Percentiles rank a stretch among this genome's conserved stretches.
Evolutionary conservation across 345 rosid species (phyloP).

Genomic region (Nephelium lappaceum): DNA sequence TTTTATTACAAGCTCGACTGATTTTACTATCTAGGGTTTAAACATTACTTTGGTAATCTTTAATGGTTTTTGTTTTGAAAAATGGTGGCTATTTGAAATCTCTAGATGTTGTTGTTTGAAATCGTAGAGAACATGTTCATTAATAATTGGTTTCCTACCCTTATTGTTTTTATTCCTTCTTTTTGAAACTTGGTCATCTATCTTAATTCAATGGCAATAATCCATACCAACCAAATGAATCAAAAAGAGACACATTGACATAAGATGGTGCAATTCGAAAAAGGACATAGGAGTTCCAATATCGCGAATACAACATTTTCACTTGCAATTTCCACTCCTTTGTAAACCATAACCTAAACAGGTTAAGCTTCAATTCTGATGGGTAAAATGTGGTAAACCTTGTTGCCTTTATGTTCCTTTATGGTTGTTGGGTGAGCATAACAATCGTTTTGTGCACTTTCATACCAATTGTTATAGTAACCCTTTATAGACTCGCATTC

Average conservation of each 20-base stretch:
- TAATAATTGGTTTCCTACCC: background rate
- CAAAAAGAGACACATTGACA: constrained; percentile 40
- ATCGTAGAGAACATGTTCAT: background rate
- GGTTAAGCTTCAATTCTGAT: constrained; percentile 64
- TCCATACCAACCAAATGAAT: constrained; percentile 27
- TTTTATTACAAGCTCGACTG: too few relatives aligned
- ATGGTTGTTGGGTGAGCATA: constrained; percentile 81
- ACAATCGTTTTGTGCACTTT: constrained; percentile 50
- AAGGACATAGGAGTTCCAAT: constrained; percentile 83
- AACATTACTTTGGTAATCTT: background rate
- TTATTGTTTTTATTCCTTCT: background rate
- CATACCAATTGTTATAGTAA: constrained; percentile 57
- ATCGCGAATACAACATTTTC: constrained; percentile 71
- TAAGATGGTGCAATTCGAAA: constrained; percentile 81
- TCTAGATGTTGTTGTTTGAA: background rate
- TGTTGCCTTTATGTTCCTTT: constrained; percentile 62
- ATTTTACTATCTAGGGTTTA: background rate
- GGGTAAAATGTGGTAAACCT: constrained; percentile 93
- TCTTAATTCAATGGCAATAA: constrained; percentile 40
- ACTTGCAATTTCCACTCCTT: constrained; percentile 97
- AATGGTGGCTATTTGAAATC: background rate
- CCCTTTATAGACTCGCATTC: constrained; percentile 53
- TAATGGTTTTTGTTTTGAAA: background rate
- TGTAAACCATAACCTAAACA: constrained; percentile 88
- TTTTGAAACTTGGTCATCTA: constrained; percentile 17